phyloP scores from a whole-genome alignment of 2,329 filamentous ascomycete genomes.

The Alternaria burnsii region DNA sequence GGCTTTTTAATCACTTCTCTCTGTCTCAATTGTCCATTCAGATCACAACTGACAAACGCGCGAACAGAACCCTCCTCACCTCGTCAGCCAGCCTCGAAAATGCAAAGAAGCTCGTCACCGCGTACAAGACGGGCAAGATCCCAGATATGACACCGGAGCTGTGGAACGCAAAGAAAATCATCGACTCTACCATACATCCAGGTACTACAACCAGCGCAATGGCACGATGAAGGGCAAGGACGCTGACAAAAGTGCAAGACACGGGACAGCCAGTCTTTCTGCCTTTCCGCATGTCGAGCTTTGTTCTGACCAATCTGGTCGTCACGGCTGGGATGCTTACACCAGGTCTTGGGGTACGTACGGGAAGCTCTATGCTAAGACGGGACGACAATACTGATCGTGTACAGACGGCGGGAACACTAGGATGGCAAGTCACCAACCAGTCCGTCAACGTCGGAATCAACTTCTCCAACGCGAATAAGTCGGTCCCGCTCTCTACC shows the following conservation, averaged over 20 bases:
- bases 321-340: conserved; percentile 98
- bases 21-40: neutral
- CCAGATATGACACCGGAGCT: conserved; percentile 85
- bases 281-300: conserved; percentile 97
- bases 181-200: conserved; percentile 95
- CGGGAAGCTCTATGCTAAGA: conserved; percentile 29
- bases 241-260: conserved; percentile 63
- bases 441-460: conserved; percentile 98
- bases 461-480: conserved; percentile 98
- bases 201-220: conserved; percentile 63
- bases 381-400: conserved; percentile 27
- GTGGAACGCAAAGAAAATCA: conserved; percentile 95
- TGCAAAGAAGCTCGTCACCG: conserved; percentile 81
- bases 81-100: conserved; percentile 80
- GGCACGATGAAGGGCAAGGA: neutral
- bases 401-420: conserved; percentile 77
- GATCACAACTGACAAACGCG: neutral
- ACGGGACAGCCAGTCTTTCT: conserved; percentile 91
- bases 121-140: conserved; percentile 86
- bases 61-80: conserved; percentile 80
- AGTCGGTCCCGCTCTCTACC: conserved; percentile 86
- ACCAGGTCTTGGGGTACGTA: conserved; percentile 78
- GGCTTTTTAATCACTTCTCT: conserved; percentile 24
- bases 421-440: conserved; percentile 95
- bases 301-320: conserved; percentile 90